Conservation (phyloP, 495 filamentous ascomycete species). For the Ramalina intermedia region DNA sequence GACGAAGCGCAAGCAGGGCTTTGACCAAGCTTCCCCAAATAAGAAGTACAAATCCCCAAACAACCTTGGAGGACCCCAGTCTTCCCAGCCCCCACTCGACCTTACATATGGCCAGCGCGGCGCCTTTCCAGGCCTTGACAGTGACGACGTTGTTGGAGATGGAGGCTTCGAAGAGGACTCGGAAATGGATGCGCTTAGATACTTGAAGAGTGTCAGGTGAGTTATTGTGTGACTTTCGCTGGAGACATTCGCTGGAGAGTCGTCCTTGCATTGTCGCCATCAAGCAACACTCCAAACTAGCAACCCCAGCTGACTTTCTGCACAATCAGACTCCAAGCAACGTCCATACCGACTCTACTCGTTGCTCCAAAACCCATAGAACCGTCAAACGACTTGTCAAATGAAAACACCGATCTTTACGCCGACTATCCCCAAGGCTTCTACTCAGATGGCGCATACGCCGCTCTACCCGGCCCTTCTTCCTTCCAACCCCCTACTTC, state of each 20-base stretch:
- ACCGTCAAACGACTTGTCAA: slow-evolving; percentile 28
- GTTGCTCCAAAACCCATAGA: slow-evolving; percentile 31
- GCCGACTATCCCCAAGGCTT: slow-evolving; percentile 28
- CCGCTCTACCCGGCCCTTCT: slow-evolving; percentile 24
- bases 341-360: slow-evolving; percentile 50
- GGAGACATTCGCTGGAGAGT: neutral
- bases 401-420: slow-evolving; percentile 16
- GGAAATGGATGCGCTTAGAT: slow-evolving; percentile 51
- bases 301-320: neutral
- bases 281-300: neutral
- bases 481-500: neutral
- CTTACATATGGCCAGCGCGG: slow-evolving; percentile 60
- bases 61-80: neutral
- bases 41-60: neutral
- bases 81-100: slow-evolving; percentile 35
- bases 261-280: neutral
- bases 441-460: slow-evolving; percentile 60
- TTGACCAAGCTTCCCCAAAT: neutral
- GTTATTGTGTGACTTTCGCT: slow-evolving; percentile 12
- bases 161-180: slow-evolving; percentile 32
- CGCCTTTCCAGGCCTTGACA: slow-evolving; percentile 62
- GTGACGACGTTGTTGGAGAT: slow-evolving; percentile 27
- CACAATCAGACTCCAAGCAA: slow-evolving; percentile 53
- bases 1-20: slow-evolving; percentile 5
- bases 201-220: slow-evolving; percentile 72